phyloP scores from a whole-genome alignment of 768 basidiomycete species.

The Mycena vitilis region DNA sequence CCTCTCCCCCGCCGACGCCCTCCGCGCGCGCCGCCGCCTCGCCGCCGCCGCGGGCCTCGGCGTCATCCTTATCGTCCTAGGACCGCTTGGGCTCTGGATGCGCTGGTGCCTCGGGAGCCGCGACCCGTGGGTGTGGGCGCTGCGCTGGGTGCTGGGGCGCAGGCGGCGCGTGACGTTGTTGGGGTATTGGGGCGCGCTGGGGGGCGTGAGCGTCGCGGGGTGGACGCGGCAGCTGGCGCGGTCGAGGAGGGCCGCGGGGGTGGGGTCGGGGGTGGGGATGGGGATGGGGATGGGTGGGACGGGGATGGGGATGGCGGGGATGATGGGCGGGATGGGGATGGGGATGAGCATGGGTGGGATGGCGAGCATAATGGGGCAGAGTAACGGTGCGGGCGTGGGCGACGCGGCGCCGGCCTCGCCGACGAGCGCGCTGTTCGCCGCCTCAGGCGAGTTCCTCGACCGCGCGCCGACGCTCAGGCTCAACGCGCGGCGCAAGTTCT shows the following conservation, averaged over 20 bases:
- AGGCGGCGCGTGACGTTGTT: constrained; percentile 87
- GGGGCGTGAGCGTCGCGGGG: constrained; percentile 88
- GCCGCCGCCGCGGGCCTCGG: constrained; percentile 89
- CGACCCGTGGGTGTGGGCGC: constrained; percentile 89
- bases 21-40: constrained; percentile 82
- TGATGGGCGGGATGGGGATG: constrained; percentile 6
- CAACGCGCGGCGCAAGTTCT: constrained; percentile 95
- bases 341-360: neutral
- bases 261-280: constrained; percentile 3
- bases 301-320: neutral
- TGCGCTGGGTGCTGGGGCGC: constrained; percentile 80
- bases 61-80: constrained; percentile 78
- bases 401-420: constrained; percentile 36
- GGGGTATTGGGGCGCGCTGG: constrained; percentile 86
- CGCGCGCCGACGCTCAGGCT: constrained; percentile 89
- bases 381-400: neutral
- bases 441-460: constrained; percentile 74
- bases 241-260: constrained; percentile 58
- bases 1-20: constrained; percentile 91
- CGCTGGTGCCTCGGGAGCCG: constrained; percentile 84
- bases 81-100: constrained; percentile 93
- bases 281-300: constrained; percentile 10
- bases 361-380: neutral
- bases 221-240: constrained; percentile 94
- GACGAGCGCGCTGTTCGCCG: constrained; percentile 71